Percentiles rank a stretch among this genome's conserved stretches.
Evolutionary conservation across 2,329 filamentous ascomycete species (phyloP).

Genomic region (Xylariaceae sp.): DNA sequence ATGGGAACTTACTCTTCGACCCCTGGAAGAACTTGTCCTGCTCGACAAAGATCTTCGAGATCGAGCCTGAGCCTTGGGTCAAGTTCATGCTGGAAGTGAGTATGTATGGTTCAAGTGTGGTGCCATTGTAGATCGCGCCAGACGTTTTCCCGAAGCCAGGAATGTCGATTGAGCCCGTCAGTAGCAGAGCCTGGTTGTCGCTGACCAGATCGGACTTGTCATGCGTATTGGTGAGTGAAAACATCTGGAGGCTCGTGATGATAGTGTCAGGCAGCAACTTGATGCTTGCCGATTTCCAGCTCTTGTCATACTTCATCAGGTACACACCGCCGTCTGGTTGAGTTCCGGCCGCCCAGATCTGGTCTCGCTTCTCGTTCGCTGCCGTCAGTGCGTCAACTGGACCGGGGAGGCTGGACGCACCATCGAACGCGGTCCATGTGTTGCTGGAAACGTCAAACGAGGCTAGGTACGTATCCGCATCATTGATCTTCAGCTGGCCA

Average conservation of each 20-base stretch:
- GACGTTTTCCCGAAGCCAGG: constrained; percentile 74
- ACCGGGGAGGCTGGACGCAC: constrained; percentile 65
- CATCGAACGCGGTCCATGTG: constrained; percentile 60
- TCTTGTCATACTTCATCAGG: constrained; percentile 76
- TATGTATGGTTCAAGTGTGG: constrained; percentile 69
- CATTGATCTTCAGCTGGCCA: constrained; percentile 67
- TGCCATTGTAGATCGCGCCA: constrained; percentile 83
- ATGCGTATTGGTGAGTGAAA: constrained; percentile 66
- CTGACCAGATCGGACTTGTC: constrained; percentile 58
- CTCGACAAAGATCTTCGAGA: constrained; percentile 79
- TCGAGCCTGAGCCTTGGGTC: constrained; percentile 55
- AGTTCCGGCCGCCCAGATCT: constrained; percentile 79
- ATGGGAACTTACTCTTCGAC: too few relatives aligned
- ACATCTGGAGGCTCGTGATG: constrained; percentile 76
- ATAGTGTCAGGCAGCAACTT: constrained; percentile 59
- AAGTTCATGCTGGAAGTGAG: constrained; percentile 65
- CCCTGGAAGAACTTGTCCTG: constrained; percentile 74
- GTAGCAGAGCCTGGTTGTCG: constrained; percentile 64
- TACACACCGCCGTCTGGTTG: constrained; percentile 59
- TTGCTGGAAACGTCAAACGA: constrained; percentile 65
- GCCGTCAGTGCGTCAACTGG: constrained; percentile 71
- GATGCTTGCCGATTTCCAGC: constrained; percentile 62
- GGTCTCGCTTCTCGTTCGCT: constrained; percentile 63
- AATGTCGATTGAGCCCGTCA: constrained; percentile 78
- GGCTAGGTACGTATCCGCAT: constrained; percentile 61